Percentiles rank a stretch among this genome's conserved stretches.
Evolutionary conservation across 1,139 yeast genomes (phyloP).

Genomic region (Protomyces macrosporus): DNA sequence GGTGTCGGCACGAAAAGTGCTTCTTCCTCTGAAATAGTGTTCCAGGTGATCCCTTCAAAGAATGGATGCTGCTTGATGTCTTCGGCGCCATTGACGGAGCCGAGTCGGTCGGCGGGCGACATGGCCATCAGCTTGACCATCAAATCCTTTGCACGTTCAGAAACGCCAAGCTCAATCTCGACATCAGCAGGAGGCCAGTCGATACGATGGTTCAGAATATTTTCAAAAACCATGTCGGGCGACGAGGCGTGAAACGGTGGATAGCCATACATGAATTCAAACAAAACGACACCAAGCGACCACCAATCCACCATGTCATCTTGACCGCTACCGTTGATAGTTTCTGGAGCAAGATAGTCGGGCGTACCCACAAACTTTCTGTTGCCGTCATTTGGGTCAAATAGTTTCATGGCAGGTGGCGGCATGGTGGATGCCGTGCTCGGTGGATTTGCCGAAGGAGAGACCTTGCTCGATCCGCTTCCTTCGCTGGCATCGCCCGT

Average conservation of each 20-base stretch:
- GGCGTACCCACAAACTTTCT: conserved; percentile 91
- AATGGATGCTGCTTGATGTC: conserved; percentile 77
- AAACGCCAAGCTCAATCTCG: conserved; percentile 40
- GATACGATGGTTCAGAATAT: conserved; percentile 65
- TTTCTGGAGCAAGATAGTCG: conserved; percentile 95
- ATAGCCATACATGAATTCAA: conserved; percentile 85
- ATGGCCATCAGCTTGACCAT: conserved; percentile 56
- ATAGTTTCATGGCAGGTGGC: conserved; percentile 53
- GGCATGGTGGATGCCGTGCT: conserved; percentile 13
- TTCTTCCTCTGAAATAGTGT: conserved; percentile 59
- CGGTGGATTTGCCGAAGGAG: neutral
- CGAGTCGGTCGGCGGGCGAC: conserved; percentile 65
- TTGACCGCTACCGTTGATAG: conserved; percentile 79
- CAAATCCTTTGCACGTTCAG: conserved; percentile 68
- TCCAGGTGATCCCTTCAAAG: conserved; percentile 72
- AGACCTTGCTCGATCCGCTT: neutral
- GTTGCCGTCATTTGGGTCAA: conserved; percentile 56
- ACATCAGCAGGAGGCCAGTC: conserved; percentile 77
- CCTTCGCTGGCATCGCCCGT: conserved; percentile 5
- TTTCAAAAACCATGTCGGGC: conserved; percentile 75
- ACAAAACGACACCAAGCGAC: conserved; percentile 93
- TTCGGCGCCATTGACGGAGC: conserved; percentile 60
- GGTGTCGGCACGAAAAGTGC: conserved; percentile 79
- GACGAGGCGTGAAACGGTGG: conserved; percentile 90
- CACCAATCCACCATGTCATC: conserved; percentile 95